Evolutionary conservation across 1,284 basidiomycete species (phyloP), one percentile per base, ranked within the genome.

Genomic region (Kalmanozyma brasiliensis): DNA sequence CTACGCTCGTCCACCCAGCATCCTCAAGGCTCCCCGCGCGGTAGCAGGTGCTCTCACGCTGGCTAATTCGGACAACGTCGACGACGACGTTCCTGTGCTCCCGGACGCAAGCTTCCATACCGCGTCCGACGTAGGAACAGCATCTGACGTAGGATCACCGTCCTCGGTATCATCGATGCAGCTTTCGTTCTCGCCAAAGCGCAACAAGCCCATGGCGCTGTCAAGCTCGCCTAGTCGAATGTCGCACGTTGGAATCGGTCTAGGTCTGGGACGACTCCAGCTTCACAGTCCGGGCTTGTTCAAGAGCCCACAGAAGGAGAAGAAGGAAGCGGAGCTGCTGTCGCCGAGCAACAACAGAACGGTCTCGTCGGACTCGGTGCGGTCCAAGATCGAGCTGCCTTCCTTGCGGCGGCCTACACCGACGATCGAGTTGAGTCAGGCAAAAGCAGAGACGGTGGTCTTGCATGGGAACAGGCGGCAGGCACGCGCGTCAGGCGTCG

Each of bases 401-500:
- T 51, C 42, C 2, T 24, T 65, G 3, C 46, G 61, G 6, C 40
- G 52, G 3, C 52, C 67, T 7, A 61, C 61, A 22, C 61, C 67
- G 10, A 70, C 65, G 14, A 62, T 58, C 37, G 58, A 61, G 42
- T 14, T 73, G 37, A 73, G 53, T 19, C 55, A 52, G 33, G 63
- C 52, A 2, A 63, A 55, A 20, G 52, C 47, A 16, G 66, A 62
- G 11, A 53, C 55, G 7, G 58, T 69, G 5, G 49, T 62, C 6
- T 44, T 73, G 33, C 70, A 73, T 19, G 70, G 57, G n/a, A 73
- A 73, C 40, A 40, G 36, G n/a, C 38, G 61, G 7, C 70, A 73
- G 19, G 70, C 70, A 1, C 33, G 53, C 1, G 57, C 57, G 0
- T 60, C 60, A 3, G 60, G 52, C 8, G 13, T 32, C 4, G 37